A percentile compares a stretch with the other conserved stretches of the same genome.
Evolutionary conservation across 2,329 filamentous ascomycete species (phyloP).

Genomic region (Ceratocystis smalleyi): DNA sequence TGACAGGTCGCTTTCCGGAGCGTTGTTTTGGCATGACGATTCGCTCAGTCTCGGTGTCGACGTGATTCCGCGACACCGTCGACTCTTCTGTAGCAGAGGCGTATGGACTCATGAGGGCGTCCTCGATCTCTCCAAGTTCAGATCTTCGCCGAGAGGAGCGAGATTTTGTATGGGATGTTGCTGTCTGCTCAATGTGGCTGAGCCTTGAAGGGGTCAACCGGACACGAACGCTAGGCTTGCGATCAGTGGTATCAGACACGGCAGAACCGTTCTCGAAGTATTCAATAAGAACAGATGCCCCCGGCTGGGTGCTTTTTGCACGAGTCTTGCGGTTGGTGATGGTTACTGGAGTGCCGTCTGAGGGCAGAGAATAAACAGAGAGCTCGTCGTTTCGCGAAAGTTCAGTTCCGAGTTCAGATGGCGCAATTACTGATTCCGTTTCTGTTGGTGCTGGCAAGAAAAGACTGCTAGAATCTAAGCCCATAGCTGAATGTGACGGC

Average conservation of each 20-base stretch:
- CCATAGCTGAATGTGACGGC: constrained; percentile 28
- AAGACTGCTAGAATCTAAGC: constrained; percentile 37
- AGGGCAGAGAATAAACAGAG: constrained; percentile 64
- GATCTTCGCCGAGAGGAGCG: constrained; percentile 45
- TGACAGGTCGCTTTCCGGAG: constrained; percentile 45
- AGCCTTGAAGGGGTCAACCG: constrained; percentile 66
- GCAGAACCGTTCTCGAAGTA: constrained; percentile 61
- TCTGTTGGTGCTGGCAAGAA: constrained; percentile 69
- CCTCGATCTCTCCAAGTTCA: constrained; percentile 38
- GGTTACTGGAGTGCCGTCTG: constrained; percentile 81
- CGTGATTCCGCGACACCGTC: constrained; percentile 57
- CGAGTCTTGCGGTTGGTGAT: constrained; percentile 49
- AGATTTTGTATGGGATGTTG: constrained; percentile 60
- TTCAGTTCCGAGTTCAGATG: constrained; percentile 51
- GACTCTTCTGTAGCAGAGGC: constrained; percentile 68
- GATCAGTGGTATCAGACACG: constrained; percentile 40
- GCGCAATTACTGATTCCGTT: constrained; percentile 25
- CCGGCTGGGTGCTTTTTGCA: constrained; percentile 46
- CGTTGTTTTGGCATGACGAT: constrained; percentile 3
- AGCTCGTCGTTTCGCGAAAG: constrained; percentile 54
- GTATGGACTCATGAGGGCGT: constrained; percentile 55
- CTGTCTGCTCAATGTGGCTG: constrained; percentile 54
- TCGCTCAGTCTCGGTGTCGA: constrained; percentile 79
- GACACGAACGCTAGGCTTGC: constrained; percentile 66
- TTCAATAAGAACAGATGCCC: constrained; percentile 77